phyloP scores from a whole-genome alignment of 495 filamentous ascomycete species.

The Delitschia confertaspora region DNA sequence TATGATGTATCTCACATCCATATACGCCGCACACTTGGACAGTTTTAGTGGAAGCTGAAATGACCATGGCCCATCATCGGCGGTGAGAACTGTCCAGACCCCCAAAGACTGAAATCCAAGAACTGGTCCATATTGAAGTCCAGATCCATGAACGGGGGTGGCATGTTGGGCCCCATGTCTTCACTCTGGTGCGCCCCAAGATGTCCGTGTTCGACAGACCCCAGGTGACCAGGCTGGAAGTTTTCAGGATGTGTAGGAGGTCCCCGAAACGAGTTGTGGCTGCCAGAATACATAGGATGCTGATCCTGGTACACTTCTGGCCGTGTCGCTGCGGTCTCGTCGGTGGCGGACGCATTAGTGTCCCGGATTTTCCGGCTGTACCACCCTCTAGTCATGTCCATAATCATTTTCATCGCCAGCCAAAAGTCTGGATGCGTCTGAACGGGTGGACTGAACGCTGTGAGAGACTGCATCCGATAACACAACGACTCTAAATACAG shows the following conservation, averaged over 20 bases:
- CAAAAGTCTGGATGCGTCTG: conserved; percentile 19
- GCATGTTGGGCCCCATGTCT: background rate
- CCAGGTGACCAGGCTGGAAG: background rate
- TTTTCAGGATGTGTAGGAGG: background rate
- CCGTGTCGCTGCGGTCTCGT: background rate
- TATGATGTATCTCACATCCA: too few relatives aligned
- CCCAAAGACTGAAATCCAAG: conserved; percentile 20
- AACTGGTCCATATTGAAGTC: conserved; percentile 24
- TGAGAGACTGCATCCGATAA: conserved; percentile 19
- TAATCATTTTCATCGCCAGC: conserved; percentile 19
- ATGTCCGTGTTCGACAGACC: background rate
- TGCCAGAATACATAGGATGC: background rate
- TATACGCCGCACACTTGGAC: too few relatives aligned
- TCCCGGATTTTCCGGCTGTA: conserved; percentile 12
- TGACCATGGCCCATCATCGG: too few relatives aligned
- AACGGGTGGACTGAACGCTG: conserved; percentile 1
- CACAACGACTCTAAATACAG: conserved; percentile 20
- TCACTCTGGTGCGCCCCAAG: background rate
- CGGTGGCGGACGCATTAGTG: background rate
- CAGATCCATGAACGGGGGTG: conserved; percentile 13
- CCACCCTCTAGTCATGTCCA: conserved; percentile 19
- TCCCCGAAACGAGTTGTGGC: background rate
- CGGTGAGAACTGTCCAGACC: too few relatives aligned
- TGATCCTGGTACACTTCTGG: background rate
- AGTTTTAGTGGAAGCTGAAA: too few relatives aligned